Evolutionary conservation across 176 grass and related monocot species (phyloP).

Genomic region (Aegilops umbellulata): DNA sequence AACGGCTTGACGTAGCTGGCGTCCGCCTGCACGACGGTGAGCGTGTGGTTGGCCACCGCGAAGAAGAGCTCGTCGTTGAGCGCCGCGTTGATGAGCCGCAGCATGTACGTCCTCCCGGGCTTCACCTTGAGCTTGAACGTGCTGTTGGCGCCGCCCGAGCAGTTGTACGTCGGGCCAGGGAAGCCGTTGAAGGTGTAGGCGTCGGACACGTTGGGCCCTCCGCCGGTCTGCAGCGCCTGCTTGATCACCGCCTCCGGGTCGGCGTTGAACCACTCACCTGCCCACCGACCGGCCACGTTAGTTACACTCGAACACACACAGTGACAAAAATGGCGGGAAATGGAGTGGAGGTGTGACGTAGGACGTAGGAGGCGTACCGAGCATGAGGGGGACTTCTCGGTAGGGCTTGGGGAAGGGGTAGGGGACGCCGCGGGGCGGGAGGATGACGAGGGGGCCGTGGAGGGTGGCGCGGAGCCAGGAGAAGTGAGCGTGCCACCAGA

Average conservation of each 20-base stretch:
- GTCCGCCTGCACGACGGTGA: slow-evolving; percentile 73
- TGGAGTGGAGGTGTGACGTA: too few relatives aligned
- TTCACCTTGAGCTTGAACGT: slow-evolving; percentile 55
- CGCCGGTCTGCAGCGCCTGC: slow-evolving; percentile 64
- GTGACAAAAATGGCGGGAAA: too few relatives aligned
- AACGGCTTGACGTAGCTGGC: slow-evolving; percentile 78
- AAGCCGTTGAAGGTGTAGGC: slow-evolving; percentile 81
- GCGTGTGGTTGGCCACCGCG: slow-evolving; percentile 62
- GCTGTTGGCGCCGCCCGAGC: slow-evolving; percentile 44
- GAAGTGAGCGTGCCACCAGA: slow-evolving; percentile 71
- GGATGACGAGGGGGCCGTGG: slow-evolving; percentile 53
- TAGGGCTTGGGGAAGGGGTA: slow-evolving; percentile 62
- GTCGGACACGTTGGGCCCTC: slow-evolving; percentile 79
- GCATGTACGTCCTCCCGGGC: slow-evolving; percentile 57
- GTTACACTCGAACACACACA: too few relatives aligned
- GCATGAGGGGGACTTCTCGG: slow-evolving; percentile 37
- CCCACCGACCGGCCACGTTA: too few relatives aligned
- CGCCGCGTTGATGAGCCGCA: slow-evolving; percentile 81
- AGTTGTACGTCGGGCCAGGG: slow-evolving; percentile 62
- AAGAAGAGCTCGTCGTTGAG: slow-evolving; percentile 95
- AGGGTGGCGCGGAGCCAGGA: slow-evolving; percentile 65
- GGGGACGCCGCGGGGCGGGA: slow-evolving; percentile 36
- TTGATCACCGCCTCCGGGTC: slow-evolving; percentile 69
- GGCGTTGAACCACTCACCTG: slow-evolving; percentile 53
- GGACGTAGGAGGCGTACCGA: slow-evolving; percentile 4